Conservation (phyloP, 352 stramenopile genomes). For the Phytophthora pini region DNA sequence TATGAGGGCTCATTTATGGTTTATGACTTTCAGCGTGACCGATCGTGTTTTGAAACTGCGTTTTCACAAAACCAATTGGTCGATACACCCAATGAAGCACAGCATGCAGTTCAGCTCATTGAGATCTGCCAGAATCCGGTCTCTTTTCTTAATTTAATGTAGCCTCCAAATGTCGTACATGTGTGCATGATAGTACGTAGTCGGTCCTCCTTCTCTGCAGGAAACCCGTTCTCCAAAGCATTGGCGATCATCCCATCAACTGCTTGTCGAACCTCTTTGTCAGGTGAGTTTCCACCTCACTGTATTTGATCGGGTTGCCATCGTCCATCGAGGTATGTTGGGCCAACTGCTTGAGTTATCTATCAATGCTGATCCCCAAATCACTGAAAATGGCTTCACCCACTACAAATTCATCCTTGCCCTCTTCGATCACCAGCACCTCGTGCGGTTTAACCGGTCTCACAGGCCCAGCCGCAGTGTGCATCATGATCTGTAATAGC, state of each 20-base stretch:
- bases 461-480: too few relatives aligned
- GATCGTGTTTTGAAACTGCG: too few relatives aligned
- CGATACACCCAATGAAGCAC: too few relatives aligned
- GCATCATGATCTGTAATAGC: too few relatives aligned
- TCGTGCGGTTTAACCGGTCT: too few relatives aligned
- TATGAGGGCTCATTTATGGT: too few relatives aligned
- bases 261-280: neutral
- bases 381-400: slow-evolving; percentile 11
- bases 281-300: neutral
- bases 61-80: too few relatives aligned
- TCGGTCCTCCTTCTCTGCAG: neutral
- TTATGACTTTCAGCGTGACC: too few relatives aligned
- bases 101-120: too few relatives aligned
- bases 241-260: slow-evolving; percentile 8
- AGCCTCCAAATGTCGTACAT: neutral
- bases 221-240: slow-evolving; percentile 8
- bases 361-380: slow-evolving; percentile 15
- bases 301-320: slow-evolving; percentile 14
- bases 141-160: too few relatives aligned
- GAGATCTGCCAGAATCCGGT: too few relatives aligned
- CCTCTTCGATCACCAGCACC: slow-evolving; percentile 9
- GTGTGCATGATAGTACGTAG: neutral
- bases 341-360: slow-evolving; percentile 11
- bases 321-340: slow-evolving; percentile 1
- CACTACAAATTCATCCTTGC: slow-evolving; percentile 20